Conservation (phyloP, 257 asterid species). For the Gentiana straminea region DNA sequence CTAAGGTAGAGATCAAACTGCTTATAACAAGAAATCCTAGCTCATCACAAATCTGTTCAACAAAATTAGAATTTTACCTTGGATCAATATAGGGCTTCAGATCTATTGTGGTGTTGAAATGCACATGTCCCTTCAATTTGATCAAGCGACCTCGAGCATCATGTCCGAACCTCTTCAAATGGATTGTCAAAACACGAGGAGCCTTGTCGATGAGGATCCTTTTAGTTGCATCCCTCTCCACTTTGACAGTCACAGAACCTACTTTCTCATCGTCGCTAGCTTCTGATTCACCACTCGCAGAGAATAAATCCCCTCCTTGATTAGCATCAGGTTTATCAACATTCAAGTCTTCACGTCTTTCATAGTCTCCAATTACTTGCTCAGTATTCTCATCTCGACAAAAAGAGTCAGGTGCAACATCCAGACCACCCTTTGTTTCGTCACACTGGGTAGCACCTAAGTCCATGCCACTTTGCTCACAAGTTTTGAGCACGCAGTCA, state of each 20-base stretch:
- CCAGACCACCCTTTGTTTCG: constrained; percentile 10
- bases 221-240: constrained; percentile 84
- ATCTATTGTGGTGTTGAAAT: constrained; percentile 50
- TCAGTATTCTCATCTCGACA: constrained; percentile 10
- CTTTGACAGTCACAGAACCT: constrained; percentile 44
- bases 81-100: constrained; percentile 62
- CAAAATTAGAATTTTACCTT: constrained; percentile 37
- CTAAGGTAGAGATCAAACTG: neutral
- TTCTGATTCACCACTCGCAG: constrained; percentile 27
- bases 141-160: constrained; percentile 81
- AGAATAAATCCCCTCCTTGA: constrained; percentile 16
- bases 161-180: constrained; percentile 81
- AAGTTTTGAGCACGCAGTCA: constrained; percentile 13
- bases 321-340: constrained; percentile 9
- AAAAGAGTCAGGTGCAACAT: constrained; percentile 17
- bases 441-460: constrained; percentile 17
- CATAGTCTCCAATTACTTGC: constrained; percentile 12
- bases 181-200: constrained; percentile 72
- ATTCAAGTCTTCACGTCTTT: constrained; percentile 12
- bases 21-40: neutral
- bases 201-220: constrained; percentile 54
- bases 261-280: constrained; percentile 30
- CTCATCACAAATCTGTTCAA: neutral
- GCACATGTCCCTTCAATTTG: constrained; percentile 80
- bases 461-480: constrained; percentile 20